phyloP scores from a whole-genome alignment of 1,139 yeast species.

The Debaryomyces fabryi region DNA sequence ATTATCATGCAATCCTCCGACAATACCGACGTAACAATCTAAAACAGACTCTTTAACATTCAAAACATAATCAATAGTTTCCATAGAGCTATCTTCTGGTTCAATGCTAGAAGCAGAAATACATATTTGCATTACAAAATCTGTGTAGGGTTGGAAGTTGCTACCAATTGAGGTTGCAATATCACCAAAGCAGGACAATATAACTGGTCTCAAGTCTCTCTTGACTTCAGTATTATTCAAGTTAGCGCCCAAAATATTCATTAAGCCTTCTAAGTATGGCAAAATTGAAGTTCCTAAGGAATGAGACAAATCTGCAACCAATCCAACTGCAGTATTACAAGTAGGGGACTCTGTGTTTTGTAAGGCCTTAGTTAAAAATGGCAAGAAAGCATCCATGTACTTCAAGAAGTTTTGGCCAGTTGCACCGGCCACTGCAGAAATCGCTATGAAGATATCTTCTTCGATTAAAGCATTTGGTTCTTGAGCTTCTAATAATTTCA shows the following conservation, averaged over 20 bases:
- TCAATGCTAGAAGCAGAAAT: slow-evolving; percentile 55
- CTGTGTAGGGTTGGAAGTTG: slow-evolving; percentile 73
- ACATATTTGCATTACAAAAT: slow-evolving; percentile 75
- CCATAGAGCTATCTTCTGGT: slow-evolving; percentile 65
- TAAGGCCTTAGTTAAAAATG: slow-evolving; percentile 76
- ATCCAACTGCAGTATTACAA: slow-evolving; percentile 87
- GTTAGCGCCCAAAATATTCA: slow-evolving; percentile 77
- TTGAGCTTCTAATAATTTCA: slow-evolving; percentile 64
- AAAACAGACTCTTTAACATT: slow-evolving; percentile 81
- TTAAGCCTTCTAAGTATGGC: slow-evolving; percentile 77
- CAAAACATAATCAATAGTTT: slow-evolving; percentile 74
- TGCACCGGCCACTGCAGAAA: slow-evolving; percentile 86
- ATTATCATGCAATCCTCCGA: slow-evolving; percentile 75
- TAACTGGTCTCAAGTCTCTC: slow-evolving; percentile 82
- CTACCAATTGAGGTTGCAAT: slow-evolving; percentile 86
- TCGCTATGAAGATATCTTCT: slow-evolving; percentile 91
- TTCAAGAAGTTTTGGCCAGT: slow-evolving; percentile 68
- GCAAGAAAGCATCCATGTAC: slow-evolving; percentile 81
- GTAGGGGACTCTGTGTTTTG: slow-evolving; percentile 82
- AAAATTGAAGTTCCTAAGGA: slow-evolving; percentile 75
- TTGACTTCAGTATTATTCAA: slow-evolving; percentile 68
- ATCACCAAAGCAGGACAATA: slow-evolving; percentile 95
- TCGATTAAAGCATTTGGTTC: slow-evolving; percentile 79
- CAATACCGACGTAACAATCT: slow-evolving; percentile 94
- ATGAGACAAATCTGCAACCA: slow-evolving; percentile 96